Evolutionary conservation across 2,329 filamentous ascomycete species (phyloP), one percentile per base, ranked within the genome.

Genomic region (Podosphaera fusca): DNA sequence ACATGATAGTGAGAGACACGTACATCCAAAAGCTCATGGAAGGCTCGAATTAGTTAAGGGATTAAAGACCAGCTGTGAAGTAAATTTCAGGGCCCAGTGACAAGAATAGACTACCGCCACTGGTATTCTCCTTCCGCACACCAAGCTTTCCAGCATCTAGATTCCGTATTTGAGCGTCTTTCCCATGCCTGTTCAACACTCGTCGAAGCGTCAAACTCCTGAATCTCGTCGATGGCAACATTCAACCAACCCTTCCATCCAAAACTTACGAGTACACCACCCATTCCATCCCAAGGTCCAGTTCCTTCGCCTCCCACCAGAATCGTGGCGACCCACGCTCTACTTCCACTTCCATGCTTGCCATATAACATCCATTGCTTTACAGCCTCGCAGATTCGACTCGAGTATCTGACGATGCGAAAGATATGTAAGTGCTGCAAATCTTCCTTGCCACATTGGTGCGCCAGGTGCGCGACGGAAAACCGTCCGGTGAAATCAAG

Each of bases 401-500:
- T 34, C 55, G 61, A 64, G 1, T 53, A 34, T 7, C 54, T 52
- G 3, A 56, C 59, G 1, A 63, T 60, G 0, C 59, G 52, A 38
- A 65, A 67, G 4, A 68, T 56, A 57, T 67, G 64, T 10, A 68
- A 59, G 60, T 68, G 66, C 47, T 59, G 49, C 7, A 66, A 47
- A 14, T 64, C 62, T 5, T 46, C 57, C 0, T 12, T 21, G 7
- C 38, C 40, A 36, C 49, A 55, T n/a, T 45, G n/a, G 0, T 59
- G 31, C 1, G 8, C 36, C 0, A 68, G 54, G 53, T 65, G 61
- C 3, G 63, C 73, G 1, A 73, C 67, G 58, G 81, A 77, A 60
- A 83, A 82, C 7, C 72, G 71, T 7, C 70, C 69, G 51, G 79
- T 76, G 1, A 74, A 64, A 61, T 82, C 80, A 53, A 83, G 63